Percentiles rank a stretch among this genome's conserved stretches.
Evolutionary conservation across 345 rosid genomes (phyloP).

Genomic region (Cardiospermum halicacabum): DNA sequence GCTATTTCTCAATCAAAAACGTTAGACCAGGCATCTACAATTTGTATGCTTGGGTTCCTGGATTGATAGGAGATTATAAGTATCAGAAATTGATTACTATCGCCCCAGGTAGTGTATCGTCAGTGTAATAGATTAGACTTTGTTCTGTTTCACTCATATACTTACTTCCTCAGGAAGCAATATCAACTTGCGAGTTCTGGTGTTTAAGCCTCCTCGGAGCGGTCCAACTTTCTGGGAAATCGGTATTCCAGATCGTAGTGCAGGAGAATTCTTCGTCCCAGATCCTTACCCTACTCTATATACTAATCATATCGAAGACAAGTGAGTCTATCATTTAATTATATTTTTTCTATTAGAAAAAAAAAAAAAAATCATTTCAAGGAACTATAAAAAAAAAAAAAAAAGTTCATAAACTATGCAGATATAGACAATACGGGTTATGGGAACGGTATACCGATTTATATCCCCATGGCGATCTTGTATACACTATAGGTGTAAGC

Average conservation of each 20-base stretch:
- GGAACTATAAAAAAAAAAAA: no score
- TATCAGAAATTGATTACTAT: slow-evolving; percentile 32
- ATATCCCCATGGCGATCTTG: slow-evolving; percentile 48
- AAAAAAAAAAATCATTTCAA: no score
- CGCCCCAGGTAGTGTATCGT: slow-evolving; percentile 65
- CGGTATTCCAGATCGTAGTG: slow-evolving; percentile 70
- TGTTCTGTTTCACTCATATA: not conserved
- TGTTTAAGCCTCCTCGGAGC: slow-evolving; percentile 60
- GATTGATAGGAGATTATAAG: slow-evolving; percentile 60
- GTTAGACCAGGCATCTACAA: slow-evolving; percentile 56
- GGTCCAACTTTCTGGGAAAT: slow-evolving; percentile 92
- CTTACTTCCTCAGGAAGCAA: slow-evolving; percentile 31
- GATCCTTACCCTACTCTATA: slow-evolving; percentile 51
- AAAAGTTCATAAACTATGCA: no score
- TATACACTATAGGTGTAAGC: slow-evolving; percentile 37
- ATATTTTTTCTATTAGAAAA: no score
- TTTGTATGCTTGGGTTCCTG: slow-evolving; percentile 70
- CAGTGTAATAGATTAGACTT: not conserved
- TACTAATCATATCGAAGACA: slow-evolving; percentile 21
- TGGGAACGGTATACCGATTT: slow-evolving; percentile 60
- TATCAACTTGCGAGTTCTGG: slow-evolving; percentile 37
- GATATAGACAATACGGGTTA: slow-evolving; percentile 77
- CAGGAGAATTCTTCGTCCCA: slow-evolving; percentile 69
- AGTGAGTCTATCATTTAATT: slow-evolving; percentile 34
- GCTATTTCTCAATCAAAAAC: slow-evolving; percentile 53